Percentiles rank a stretch among this genome's conserved stretches.
Evolutionary conservation across 352 stramenopile genomes (phyloP).

Genomic region (Phytopythium chamaehyphon): DNA sequence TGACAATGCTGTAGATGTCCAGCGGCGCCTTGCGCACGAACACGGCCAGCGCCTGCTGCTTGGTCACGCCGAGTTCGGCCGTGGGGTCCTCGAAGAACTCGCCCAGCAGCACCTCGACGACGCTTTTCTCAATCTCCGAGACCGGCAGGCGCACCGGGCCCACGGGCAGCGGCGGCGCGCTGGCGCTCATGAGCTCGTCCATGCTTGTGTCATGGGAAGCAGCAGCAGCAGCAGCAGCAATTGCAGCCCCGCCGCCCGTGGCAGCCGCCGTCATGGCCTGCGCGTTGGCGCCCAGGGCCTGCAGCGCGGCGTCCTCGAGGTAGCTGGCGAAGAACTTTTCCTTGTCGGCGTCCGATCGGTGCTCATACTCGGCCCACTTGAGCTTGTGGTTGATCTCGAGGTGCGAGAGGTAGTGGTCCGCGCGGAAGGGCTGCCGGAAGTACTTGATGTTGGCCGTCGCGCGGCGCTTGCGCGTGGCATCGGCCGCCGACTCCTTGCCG

Average conservation of each 20-base stretch:
- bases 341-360: conserved; percentile 44
- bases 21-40: conserved; percentile 33
- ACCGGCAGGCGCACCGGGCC: conserved; percentile 39
- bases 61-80: conserved; percentile 36
- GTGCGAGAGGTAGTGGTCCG: conserved; percentile 66
- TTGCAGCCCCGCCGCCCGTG: conserved; percentile 6
- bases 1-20: conserved; percentile 47
- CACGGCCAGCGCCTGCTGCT: conserved; percentile 37
- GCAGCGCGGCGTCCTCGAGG: conserved; percentile 28
- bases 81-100: conserved; percentile 45
- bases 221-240: neutral
- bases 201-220: too few species aligned
- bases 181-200: neutral
- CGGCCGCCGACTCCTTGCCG: conserved; percentile 49
- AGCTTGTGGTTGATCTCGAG: conserved; percentile 64
- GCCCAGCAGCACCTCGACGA: conserved; percentile 51
- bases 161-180: conserved; percentile 12
- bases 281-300: conserved; percentile 19
- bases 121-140: conserved; percentile 50
- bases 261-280: conserved; percentile 20
- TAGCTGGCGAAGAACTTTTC: conserved; percentile 44
- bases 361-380: conserved; percentile 65
- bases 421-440: conserved; percentile 59
- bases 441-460: conserved; percentile 73
- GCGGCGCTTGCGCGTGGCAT: conserved; percentile 54